Base-by-base conservation (phyloP, 495 filamentous ascomycete genomes). In the Articulospora tetracladia region DNA sequence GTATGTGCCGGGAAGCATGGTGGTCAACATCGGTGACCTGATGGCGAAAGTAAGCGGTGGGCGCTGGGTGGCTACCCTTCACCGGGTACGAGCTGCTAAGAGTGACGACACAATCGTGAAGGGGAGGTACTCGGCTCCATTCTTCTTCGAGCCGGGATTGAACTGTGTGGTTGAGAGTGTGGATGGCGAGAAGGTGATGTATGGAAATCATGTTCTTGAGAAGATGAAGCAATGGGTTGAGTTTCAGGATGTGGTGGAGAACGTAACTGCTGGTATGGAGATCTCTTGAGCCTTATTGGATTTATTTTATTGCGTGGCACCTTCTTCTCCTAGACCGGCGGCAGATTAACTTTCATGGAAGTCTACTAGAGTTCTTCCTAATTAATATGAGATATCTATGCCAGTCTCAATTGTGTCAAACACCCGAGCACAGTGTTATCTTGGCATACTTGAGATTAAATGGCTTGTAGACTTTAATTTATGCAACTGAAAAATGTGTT, bases 21-120 rank as follows among this genome's bases (percentile, higher is more conserved):
- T 79, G 0, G 76, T 79, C 46, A 79, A 79, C 58, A 76, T 82
- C 54, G 77, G 79, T 1, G 78, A 82, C 67, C 58, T 80, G 30
- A 74, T 76, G 72, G 67, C 69, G 1, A 67, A 61, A 39, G 72
- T 80, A 12, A 75, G 73, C 39, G 74, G 73, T 4, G 75, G 76
- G 0, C 59, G 70, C 54, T 79, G 76, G 58, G 70, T 73, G 20
- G 78, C 77, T 12, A 80, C 76, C 0, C 74, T 71, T 67, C 75
- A 78, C 66, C 70, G 76, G 13, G 77, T 79, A 2, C 64, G 75
- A 23, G 47, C 60, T 13, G 20, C 53, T 26, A 39, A 19, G 27
- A 56, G 12, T 27, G 53, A 50, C 1, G 69, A 64, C 4, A 48
- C 50, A 4, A 58, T 60, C n/a, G 59, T 65, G 10, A 62, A 71